phyloP scores from a whole-genome alignment of 2,329 filamentous ascomycete species.

The Diaporthe sp. region DNA sequence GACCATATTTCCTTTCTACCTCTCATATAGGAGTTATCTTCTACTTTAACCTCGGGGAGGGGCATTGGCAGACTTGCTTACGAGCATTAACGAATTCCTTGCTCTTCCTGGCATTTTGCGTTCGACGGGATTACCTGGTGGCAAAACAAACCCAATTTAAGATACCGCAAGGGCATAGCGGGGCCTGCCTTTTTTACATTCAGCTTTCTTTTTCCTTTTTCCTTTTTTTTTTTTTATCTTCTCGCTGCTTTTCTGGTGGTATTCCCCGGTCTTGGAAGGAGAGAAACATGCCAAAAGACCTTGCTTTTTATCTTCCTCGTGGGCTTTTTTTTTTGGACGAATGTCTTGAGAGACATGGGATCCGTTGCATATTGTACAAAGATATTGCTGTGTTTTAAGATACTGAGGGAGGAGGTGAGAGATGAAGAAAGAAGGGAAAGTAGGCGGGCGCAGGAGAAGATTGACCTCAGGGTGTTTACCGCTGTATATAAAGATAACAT shows the following conservation, averaged over 20 bases:
- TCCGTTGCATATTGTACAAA: conserved; percentile 28
- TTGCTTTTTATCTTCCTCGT: conserved; percentile 1
- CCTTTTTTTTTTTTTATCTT: background rate
- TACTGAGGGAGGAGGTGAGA: background rate
- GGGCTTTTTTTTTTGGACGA: background rate
- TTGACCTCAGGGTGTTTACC: conserved; percentile 8
- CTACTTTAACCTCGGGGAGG: conserved; percentile 18
- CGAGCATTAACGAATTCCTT: conserved; percentile 34
- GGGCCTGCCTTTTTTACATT: conserved; percentile 31
- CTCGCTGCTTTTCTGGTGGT: background rate
- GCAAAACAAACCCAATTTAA: conserved; percentile 28
- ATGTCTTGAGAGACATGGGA: background rate
- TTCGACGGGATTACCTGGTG: conserved; percentile 29
- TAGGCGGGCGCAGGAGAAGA: background rate
- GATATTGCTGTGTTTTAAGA: conserved; percentile 20
- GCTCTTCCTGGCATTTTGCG: conserved; percentile 35
- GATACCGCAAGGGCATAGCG: conserved; percentile 36
- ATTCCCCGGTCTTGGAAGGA: conserved; percentile 14
- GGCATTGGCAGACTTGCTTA: conserved; percentile 29
- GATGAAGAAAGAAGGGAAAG: background rate
- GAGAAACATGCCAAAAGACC: background rate
- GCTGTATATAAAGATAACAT: conserved; percentile 31
- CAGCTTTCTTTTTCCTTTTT: background rate
- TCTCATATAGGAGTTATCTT: conserved; percentile 30
- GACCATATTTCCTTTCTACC: conserved; percentile 29